Base-by-base conservation (phyloP, 805 yeast species). In the Myxozyma lipomycoides region DNA sequence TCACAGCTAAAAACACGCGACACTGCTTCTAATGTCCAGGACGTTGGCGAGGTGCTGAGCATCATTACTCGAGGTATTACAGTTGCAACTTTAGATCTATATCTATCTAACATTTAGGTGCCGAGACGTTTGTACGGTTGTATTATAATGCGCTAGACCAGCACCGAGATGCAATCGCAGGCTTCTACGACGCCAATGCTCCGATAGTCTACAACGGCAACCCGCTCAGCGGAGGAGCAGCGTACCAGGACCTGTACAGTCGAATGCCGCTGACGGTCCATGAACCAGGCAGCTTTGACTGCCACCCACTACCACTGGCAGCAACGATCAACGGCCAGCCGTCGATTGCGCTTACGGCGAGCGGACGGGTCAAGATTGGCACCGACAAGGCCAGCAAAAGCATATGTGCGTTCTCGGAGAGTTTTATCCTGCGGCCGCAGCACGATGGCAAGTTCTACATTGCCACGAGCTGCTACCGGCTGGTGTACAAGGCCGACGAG, bases 121-220 rank as follows among this genome's bases (percentile, higher is more conserved):
- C 90, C 74, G 48, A 48, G 19, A 49, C 35, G n/a, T 67, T 67
- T 49, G 42, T 59, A 28, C 35, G 47, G 28, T 60, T 58, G 30
- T 68, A 71, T 44, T 66, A 71, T 62, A 45, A 50, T 34, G 65
- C 67, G 12, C 55, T 70, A 39, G 75, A 71, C 55, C 25, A 40
- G 10, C 60, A 62, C 32, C 55, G 65, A 26, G 50, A 60, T 4
- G 64, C 62, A 21, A 56, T 65, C n/a, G 50, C 63, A 9, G 40
- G 46, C 15, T 48, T 58, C 37, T 49, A 64, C 25, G 48, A 49
- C 12, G 66, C 68, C 6, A 59, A 60, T 17, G 67, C 73, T 2
- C 66, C 71, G 10, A 64, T 72, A 24, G 70, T 72, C 15, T 72
- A 71, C 69, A 69, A 71, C 54, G 75, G 75, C 22, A 67, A 66